Evolutionary conservation across 1,284 basidiomycete species (phyloP).

Genomic region (Amylostereum areolatum): DNA sequence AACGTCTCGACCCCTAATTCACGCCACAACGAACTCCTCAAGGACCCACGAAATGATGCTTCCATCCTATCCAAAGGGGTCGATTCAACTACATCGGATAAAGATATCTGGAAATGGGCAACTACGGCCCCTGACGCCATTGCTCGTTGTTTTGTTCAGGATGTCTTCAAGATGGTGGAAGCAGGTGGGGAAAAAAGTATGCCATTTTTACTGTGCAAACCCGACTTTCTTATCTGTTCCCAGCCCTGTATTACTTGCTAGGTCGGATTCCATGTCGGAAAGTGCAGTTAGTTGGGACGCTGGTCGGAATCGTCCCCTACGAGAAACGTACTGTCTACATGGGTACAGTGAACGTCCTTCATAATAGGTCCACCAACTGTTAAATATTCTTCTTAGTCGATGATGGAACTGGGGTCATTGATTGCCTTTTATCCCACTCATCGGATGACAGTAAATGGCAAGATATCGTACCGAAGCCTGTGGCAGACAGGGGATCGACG

Average conservation of each 20-base stretch:
- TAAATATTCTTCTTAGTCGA: conserved; percentile 42
- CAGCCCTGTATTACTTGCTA: conserved; percentile 59
- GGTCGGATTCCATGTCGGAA: conserved; percentile 64
- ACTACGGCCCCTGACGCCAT: too few relatives aligned
- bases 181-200: too few relatives aligned
- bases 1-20: too few relatives aligned
- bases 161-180: too few relatives aligned
- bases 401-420: conserved; percentile 65
- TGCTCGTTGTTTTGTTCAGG: too few relatives aligned
- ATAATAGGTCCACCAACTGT: conserved; percentile 1
- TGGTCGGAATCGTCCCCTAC: conserved; percentile 55
- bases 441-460: conserved; percentile 1
- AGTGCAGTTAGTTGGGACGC: conserved; percentile 51
- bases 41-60: too few relatives aligned
- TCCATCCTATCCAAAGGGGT: too few relatives aligned
- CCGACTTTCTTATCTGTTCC: too few relatives aligned
- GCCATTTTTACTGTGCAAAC: too few relatives aligned
- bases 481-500: background rate
- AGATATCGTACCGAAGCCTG: background rate
- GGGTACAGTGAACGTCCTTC: conserved; percentile 31
- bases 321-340: conserved; percentile 53
- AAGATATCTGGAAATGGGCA: too few relatives aligned
- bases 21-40: too few relatives aligned
- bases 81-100: too few relatives aligned
- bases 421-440: conserved; percentile 45